Evolutionary conservation across 192 early-diverging fungal genomes (phyloP).

Genomic region (Phycomyces blakesleeanus): DNA sequence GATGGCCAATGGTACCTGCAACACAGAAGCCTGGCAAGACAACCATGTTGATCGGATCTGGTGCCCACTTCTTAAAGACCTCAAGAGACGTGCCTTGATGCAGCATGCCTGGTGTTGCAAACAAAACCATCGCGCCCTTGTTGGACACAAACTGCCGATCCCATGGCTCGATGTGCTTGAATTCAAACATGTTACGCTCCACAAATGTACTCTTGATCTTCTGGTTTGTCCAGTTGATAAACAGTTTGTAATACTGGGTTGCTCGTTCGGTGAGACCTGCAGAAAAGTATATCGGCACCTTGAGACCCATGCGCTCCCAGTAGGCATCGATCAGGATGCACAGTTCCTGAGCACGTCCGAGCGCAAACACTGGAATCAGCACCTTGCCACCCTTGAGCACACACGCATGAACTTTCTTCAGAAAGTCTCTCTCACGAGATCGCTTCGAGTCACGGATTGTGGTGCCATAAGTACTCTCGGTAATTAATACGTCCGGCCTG

Average conservation of each 20-base stretch:
- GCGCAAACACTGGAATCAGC: slow-evolving; percentile 95
- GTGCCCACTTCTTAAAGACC: slow-evolving; percentile 95
- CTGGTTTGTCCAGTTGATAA: slow-evolving; percentile 98
- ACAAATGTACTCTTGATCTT: slow-evolving; percentile 93
- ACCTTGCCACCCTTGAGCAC: slow-evolving; percentile 81
- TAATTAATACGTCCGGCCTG: slow-evolving; percentile 89
- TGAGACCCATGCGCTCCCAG: slow-evolving; percentile 89
- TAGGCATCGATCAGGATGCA: slow-evolving; percentile 94
- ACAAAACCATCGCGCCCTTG: slow-evolving; percentile 92
- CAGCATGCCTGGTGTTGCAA: slow-evolving; percentile 98
- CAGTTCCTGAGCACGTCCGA: slow-evolving; percentile 96
- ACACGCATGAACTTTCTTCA: slow-evolving; percentile 82
- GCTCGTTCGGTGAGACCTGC: slow-evolving; percentile 92
- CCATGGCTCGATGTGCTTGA: slow-evolving; percentile 89
- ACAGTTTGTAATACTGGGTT: slow-evolving; percentile 95
- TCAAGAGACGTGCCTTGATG: slow-evolving; percentile 92
- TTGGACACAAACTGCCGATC: slow-evolving; percentile 63
- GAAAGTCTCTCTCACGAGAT: slow-evolving; percentile 87
- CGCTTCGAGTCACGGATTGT: slow-evolving; percentile 93
- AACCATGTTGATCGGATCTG: slow-evolving; percentile 89
- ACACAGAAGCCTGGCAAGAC: slow-evolving; percentile 99
- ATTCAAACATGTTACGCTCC: slow-evolving; percentile 95
- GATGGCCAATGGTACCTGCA: slow-evolving; percentile 92
- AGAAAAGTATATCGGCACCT: slow-evolving; percentile 92
- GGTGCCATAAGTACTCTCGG: slow-evolving; percentile 96